These are phyloP conservation scores for Tubosaeta sp. DNA, from an alignment of 768 basidiomycete genomes.

Conservation along the genomic window DNA sequence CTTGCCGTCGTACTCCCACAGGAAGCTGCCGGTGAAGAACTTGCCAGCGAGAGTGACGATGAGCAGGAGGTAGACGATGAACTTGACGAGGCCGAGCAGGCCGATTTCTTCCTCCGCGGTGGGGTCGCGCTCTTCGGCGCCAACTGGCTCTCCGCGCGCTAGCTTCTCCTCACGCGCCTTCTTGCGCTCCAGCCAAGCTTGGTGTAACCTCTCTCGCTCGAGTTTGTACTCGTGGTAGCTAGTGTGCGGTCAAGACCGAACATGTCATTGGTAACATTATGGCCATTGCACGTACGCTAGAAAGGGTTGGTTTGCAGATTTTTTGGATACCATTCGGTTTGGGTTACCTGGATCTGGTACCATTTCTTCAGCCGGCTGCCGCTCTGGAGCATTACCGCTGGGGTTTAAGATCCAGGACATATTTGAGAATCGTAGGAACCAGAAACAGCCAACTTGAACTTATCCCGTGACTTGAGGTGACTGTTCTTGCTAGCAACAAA, in stretches of 20 bases:
- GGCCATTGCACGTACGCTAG: constrained; percentile 54
- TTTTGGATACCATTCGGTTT: constrained; percentile 69
- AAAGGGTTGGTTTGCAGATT: constrained; percentile 82
- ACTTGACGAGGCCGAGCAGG: constrained; percentile 61
- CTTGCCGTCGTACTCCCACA: constrained; percentile 77
- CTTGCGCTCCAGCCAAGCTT: constrained; percentile 66
- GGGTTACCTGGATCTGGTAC: constrained; percentile 62
- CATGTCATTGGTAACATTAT: neutral
- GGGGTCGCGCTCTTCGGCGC: constrained; percentile 70
- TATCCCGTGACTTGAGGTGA: neutral
- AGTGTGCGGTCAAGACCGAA: constrained; percentile 9
- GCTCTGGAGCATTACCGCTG: constrained; percentile 34
- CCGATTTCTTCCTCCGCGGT: constrained; percentile 66
- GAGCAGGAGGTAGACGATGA: constrained; percentile 54
- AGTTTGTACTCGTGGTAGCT: constrained; percentile 68
- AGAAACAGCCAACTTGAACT: neutral
- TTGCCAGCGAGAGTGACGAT: constrained; percentile 62
- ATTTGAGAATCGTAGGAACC: neutral
- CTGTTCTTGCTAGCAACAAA: no score
- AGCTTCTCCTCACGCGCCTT: constrained; percentile 69
- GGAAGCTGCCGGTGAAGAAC: constrained; percentile 82
- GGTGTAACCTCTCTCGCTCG: constrained; percentile 55
- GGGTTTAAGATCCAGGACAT: constrained; percentile 70
- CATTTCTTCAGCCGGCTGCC: constrained; percentile 43
- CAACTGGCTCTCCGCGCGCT: constrained; percentile 68